Conservation (phyloP, 805 yeast species). For the Suhomyces sp. region DNA sequence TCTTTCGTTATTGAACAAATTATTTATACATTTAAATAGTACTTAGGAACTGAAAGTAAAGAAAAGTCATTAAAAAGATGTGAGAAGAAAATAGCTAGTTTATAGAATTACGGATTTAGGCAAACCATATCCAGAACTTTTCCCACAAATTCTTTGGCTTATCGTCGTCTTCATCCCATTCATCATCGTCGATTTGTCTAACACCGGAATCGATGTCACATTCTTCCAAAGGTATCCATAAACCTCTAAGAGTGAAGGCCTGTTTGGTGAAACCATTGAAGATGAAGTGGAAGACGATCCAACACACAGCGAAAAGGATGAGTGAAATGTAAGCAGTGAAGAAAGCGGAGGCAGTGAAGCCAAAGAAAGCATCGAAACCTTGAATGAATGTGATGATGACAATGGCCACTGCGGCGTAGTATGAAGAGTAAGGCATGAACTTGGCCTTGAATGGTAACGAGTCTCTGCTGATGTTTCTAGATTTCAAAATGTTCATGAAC, state of each 20-base stretch:
- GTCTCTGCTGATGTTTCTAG: slow-evolving; percentile 64
- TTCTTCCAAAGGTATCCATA: slow-evolving; percentile 50
- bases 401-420: slow-evolving; percentile 56
- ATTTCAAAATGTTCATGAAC: slow-evolving; percentile 62
- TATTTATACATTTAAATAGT: background rate
- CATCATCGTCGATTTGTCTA: slow-evolving; percentile 57
- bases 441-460: slow-evolving; percentile 71
- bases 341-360: slow-evolving; percentile 53
- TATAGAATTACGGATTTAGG: background rate
- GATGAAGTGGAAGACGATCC: slow-evolving; percentile 52
- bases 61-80: background rate
- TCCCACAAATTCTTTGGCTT: slow-evolving; percentile 53
- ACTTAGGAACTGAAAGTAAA: background rate
- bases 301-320: slow-evolving; percentile 54
- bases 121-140: slow-evolving; percentile 46
- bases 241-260: slow-evolving; percentile 34
- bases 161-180: slow-evolving; percentile 51
- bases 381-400: slow-evolving; percentile 62
- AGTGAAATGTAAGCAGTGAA: slow-evolving; percentile 72
- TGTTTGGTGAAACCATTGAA: slow-evolving; percentile 38
- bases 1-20: too few species aligned
- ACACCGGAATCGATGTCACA: slow-evolving; percentile 70
- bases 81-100: background rate
- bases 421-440: slow-evolving; percentile 67
- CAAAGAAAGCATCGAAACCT: slow-evolving; percentile 65